Base-by-base conservation (phyloP, 495 filamentous ascomycete species). In the Jackrogersella multiformis region DNA sequence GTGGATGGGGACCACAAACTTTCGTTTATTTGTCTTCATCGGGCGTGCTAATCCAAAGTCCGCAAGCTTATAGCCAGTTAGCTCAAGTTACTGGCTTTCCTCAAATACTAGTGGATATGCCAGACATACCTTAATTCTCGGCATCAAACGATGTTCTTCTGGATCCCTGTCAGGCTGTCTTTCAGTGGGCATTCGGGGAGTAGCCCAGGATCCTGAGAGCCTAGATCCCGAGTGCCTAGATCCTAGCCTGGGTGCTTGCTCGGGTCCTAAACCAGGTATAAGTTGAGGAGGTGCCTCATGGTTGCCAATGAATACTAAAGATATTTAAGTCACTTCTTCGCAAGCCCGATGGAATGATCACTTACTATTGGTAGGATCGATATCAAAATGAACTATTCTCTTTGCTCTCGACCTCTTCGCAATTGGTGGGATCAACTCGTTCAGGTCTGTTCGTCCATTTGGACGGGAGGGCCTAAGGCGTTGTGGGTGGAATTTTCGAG, bases 341-440 rank as follows among this genome's bases (percentile, higher is more conserved):
- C 24, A n/a, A 21, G 4, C 8, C 9, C 26, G 18, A 15, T n/a
- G 16, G 38, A 15, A 20, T n/a, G 6, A 32, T 4, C 13, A 57
- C 67, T 39, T 44, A 70, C 67, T 45, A 24, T 70, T 70, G 13
- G 1, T 32, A n/a, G 67, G 67, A 26, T 70, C 67, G 32, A 70
- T 65, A 18, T 70, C 67, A 23, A 65, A 70, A 13, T 70, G 67
- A 13, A 65, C 61, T 6, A 52, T 39, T 3, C 53, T 70, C 56
- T 70, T 70, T 3, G 35, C 51, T 28, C 67, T 56, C 49, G 42
- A 65, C 13, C 67, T 56, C 36, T 53, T 70, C 1, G 20, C 10
- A 13, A 7, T 2, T 0, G 42, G 51, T 4, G 67, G 67, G 5
- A 54, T 23, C 8, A 23, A 12, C 30, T 70, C 67, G 5, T 46